Evolutionary conservation across 192 early-diverging fungal species (phyloP), one percentile per base, ranked within the genome.

Genomic region (Entomortierella parvispora): DNA sequence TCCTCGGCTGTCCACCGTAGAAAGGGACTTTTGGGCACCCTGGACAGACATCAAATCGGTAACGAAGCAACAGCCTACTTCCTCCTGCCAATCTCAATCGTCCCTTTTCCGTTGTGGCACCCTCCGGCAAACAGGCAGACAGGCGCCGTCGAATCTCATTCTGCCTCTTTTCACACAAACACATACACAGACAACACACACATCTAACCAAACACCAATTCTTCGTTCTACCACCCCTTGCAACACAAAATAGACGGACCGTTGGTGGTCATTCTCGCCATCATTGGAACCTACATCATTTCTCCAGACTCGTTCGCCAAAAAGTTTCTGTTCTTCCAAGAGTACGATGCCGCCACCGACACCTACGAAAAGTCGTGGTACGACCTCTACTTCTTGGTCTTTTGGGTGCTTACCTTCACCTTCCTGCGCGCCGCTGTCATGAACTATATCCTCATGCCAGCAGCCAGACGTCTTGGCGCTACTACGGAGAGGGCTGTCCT

Each of bases 371-470:
- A 86, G 48, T 87, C 90, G 25, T 57, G 58, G 28, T 68, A 88
- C 23, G 91, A 93, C 62, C 42, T 82, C 7, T 89, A 87, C 49
- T 91, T 91, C 65, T 74, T 92, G 8, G 31, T 61, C 50, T 88
- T 88, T 68, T 92, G 90, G 90, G 71, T 91, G 5, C 42, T 84
- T 2, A 63, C 80, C 32, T 88, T 91, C 20, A 89, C 91, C 1
- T 87, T 90, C 29, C 51, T 88, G 6, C 86, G 92, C 31, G 87
- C 88, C 0, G 22, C 82, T 2, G 67, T 87, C 22, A 83, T 92
- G 83, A 85, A 76, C 18, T 86, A 85, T 68, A 34, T 86, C 25
- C 62, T 86, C 10, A 70, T 67, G 53, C 87, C 89, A 10, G 32
- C 85, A 26, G 83, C 80, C 37, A 57, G 62, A 33, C 32, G 52